phyloP scores from a whole-genome alignment of 257 asterid genomes.

The Nemophila menziesii region DNA sequence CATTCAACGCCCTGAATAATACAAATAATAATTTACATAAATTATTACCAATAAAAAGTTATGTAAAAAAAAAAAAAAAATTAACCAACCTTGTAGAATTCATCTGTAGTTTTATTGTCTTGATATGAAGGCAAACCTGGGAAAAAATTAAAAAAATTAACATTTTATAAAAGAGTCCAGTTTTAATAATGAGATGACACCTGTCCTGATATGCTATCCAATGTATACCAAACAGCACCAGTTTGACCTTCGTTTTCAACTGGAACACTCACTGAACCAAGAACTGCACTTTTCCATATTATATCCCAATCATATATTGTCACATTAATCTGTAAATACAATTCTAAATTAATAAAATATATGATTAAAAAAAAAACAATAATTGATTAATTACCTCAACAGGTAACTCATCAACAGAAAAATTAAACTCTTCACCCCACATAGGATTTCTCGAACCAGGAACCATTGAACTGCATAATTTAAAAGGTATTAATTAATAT shows the following conservation, averaged over 20 bases:
- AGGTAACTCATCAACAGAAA: constrained; percentile 77
- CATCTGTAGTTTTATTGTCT: constrained; percentile 41
- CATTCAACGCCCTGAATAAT: constrained; percentile 59
- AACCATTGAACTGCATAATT: constrained; percentile 73
- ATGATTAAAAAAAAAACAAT: not conserved
- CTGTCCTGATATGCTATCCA: constrained; percentile 85
- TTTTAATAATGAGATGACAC: constrained; percentile 34
- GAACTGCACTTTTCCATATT: constrained; percentile 79
- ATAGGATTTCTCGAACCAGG: constrained; percentile 96
- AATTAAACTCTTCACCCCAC: constrained; percentile 96
- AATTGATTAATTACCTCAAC: constrained; percentile 45
- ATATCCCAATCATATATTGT: constrained; percentile 87
- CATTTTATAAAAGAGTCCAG: constrained; percentile 3
- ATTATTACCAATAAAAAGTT: constrained; percentile 3
- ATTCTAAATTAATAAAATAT: not conserved
- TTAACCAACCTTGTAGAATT: constrained; percentile 44
- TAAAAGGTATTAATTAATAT: constrained; percentile 11
- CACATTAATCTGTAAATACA: constrained; percentile 57
- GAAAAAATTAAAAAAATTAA: constrained; percentile 7
- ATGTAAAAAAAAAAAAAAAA: constrained; percentile 6
- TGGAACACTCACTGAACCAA: constrained; percentile 63
- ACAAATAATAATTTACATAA: constrained; percentile 8
- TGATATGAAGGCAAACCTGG: constrained; percentile 81
- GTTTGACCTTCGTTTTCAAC: constrained; percentile 67
- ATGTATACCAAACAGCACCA: constrained; percentile 67